Base-by-base conservation (phyloP, 805 yeast genomes). In the Nakazawaea ernobii region DNA sequence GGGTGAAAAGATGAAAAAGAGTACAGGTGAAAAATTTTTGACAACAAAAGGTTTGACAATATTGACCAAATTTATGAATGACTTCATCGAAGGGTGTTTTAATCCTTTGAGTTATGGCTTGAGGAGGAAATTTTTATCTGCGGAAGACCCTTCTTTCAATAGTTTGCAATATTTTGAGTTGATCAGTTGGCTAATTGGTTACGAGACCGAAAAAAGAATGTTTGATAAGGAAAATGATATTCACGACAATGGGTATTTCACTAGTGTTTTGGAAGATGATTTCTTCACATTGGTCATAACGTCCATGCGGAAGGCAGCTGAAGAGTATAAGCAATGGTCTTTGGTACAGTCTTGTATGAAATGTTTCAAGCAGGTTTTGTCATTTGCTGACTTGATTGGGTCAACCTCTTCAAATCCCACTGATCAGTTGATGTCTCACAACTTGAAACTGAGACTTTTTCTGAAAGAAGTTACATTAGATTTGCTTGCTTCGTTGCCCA, bases 101-200 rank as follows among this genome's bases (percentile, higher is more conserved):
- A 86, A 87, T 55, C 79, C 80, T 14, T 62, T 90, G 27, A 67
- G 87, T 43, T 68, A 63, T 41, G 69, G 77, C 28, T 66, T 84
- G 10, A 72, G 86, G 8, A 69, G 66, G 56, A 63, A 69, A 50
- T 60, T 75, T 40, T 68, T 77, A 15, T 27, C 59, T 47, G 15
- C 50, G 20, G 62, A 58, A 51, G 45, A 61, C 53, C 57, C 59
- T 24, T 46, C 60, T 17, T 59, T 59, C 14, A 60, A 59, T 43
- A 43, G 50, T 27, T 62, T 62, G 43, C 79, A 79, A 39, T 90
- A 75, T 58, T 74, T 86, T 37, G 70, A 77, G 49, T 67, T 86
- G 6, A 66, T 76, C 6, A 71, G 87, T 1, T 92, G 97, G 97
- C 83, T 89, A 55, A 67, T 89, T 42, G 74, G 74, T 32, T 88